Conservation (phyloP, 1,284 basidiomycete species). For the Wallemia ichthyophaga region DNA sequence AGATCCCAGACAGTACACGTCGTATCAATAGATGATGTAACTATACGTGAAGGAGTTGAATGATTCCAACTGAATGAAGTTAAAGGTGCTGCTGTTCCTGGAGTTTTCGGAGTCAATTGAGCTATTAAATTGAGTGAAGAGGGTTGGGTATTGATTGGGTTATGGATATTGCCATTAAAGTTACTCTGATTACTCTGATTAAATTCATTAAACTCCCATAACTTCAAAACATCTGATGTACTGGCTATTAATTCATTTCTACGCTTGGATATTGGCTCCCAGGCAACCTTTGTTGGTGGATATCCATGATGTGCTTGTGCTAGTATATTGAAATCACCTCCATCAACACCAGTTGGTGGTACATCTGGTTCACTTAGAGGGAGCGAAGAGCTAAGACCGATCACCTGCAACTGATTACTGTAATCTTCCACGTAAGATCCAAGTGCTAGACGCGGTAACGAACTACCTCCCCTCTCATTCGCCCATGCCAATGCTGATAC, state of each 20-base stretch:
- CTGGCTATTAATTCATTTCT: constrained; percentile 56
- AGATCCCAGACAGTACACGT: constrained; percentile 95
- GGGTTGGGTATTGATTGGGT: too few relatives aligned
- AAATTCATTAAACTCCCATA: constrained; percentile 37
- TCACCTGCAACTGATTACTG: constrained; percentile 45
- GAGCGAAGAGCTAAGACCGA: constrained; percentile 51
- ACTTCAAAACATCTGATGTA: constrained; percentile 56
- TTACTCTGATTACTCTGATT: constrained; percentile 18
- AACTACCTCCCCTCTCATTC: too few relatives aligned
- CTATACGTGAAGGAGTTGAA: constrained; percentile 52
- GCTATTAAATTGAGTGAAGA: neutral
- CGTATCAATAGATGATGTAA: constrained; percentile 86
- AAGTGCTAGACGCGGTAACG: constrained; percentile 38
- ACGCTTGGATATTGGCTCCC: constrained; percentile 38
- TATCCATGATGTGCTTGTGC: constrained; percentile 52
- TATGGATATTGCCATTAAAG: too few relatives aligned
- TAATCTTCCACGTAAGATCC: constrained; percentile 49
- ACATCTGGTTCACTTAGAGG: constrained; percentile 44
- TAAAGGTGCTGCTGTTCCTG: constrained; percentile 54
- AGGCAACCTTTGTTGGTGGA: constrained; percentile 49
- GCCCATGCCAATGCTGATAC: neutral
- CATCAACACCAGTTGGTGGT: constrained; percentile 12
- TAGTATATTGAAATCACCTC: constrained; percentile 36
- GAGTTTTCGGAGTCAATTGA: constrained; percentile 29
- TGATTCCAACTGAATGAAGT: constrained; percentile 93